Conservation (phyloP, 2,329 filamentous ascomycete species). For the Aspergillus texensis region DNA sequence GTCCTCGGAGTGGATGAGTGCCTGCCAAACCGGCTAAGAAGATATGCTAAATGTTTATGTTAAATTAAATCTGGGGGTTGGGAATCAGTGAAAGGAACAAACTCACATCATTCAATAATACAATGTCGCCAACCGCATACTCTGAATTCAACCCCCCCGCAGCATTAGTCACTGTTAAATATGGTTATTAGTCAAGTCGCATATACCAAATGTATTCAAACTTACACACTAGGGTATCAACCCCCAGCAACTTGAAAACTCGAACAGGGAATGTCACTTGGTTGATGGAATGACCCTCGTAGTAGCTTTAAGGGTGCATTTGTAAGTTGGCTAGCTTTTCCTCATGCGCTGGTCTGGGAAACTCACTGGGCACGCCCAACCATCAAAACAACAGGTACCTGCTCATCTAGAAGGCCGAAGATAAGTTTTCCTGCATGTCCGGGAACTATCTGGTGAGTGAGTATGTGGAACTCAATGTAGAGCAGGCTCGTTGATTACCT, state of each 20-base stretch:
- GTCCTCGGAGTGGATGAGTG: slow-evolving; percentile 62
- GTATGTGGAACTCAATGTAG: not conserved
- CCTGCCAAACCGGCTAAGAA: slow-evolving; percentile 66
- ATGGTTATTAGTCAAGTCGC: not conserved
- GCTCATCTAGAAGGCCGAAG: slow-evolving; percentile 61
- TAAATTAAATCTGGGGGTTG: not conserved
- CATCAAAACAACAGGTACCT: slow-evolving; percentile 63
- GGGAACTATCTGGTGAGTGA: slow-evolving; percentile 40
- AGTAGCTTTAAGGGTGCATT: slow-evolving; percentile 55
- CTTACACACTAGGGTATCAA: slow-evolving; percentile 61
- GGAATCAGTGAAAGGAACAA: not conserved
- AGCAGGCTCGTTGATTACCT: slow-evolving; percentile 44
- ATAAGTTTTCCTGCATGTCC: slow-evolving; percentile 68
- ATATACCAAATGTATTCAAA: slow-evolving; percentile 11
- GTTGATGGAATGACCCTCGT: slow-evolving; percentile 67
- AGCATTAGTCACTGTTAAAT: slow-evolving; percentile 62
- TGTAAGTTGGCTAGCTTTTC: slow-evolving; percentile 32
- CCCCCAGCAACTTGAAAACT: slow-evolving; percentile 64
- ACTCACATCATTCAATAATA: slow-evolving; percentile 65
- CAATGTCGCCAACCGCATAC: slow-evolving; percentile 66
- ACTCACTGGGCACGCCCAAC: slow-evolving; percentile 64
- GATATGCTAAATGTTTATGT: slow-evolving; percentile 53
- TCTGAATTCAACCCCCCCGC: slow-evolving; percentile 66
- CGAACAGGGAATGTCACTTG: slow-evolving; percentile 65
- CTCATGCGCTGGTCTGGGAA: slow-evolving; percentile 29